Conservation (phyloP, 495 filamentous ascomycete genomes). For the Annulohypoxylon maeteangense region DNA sequence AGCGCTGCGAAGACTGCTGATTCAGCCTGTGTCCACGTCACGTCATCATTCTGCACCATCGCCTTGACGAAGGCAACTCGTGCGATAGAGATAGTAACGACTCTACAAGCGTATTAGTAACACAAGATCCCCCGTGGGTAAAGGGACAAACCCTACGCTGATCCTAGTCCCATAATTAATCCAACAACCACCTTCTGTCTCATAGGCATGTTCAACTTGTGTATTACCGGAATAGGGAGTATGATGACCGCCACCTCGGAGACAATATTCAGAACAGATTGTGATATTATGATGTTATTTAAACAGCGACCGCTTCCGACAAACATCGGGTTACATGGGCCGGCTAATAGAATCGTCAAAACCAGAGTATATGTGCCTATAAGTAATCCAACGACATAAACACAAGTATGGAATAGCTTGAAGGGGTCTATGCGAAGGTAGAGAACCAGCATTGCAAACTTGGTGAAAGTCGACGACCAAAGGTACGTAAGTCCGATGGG, state of each 20-base stretch:
- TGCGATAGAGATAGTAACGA: conserved; percentile 14
- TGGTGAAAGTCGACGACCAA: conserved; percentile 14
- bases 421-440: conserved; percentile 18
- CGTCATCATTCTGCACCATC: conserved; percentile 4
- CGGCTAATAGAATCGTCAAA: conserved; percentile 5
- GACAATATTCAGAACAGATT: conserved; percentile 14
- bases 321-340: conserved; percentile 13
- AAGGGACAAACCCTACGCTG: background rate
- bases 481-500: conserved; percentile 17
- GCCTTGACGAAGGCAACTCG: conserved; percentile 13
- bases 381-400: conserved; percentile 5
- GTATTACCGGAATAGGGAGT: conserved; percentile 14
- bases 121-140: background rate
- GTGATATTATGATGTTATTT: conserved; percentile 4
- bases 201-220: conserved; percentile 1
- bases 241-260: conserved; percentile 6
- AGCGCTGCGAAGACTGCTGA: conserved; percentile 8
- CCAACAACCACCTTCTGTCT: conserved; percentile 16
- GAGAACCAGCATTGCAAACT: conserved; percentile 22
- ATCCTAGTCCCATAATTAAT: conserved; percentile 5
- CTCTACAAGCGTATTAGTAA: background rate
- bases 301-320: conserved; percentile 13
- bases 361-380: background rate
- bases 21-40: conserved; percentile 12
- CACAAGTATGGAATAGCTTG: background rate